These are phyloP conservation scores for Neonectria hederae DNA, from an alignment of 2,329 filamentous ascomycete genomes.

Conservation along the genomic window DNA sequence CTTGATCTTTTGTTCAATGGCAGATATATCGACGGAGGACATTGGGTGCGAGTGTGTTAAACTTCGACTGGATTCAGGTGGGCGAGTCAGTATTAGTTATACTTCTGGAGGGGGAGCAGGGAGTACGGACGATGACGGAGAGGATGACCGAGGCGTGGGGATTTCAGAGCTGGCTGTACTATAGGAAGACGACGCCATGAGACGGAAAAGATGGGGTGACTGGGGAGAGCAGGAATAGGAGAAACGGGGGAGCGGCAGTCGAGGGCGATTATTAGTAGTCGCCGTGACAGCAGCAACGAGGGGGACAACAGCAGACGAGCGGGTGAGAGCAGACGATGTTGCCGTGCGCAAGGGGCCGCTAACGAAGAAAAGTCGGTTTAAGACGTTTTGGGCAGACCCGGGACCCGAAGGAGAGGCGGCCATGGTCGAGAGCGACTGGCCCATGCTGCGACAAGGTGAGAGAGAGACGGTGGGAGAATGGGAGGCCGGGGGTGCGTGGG, in stretches of 20 bases:
- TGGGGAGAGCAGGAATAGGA: slow-evolving; percentile 38
- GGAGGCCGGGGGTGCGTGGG: slow-evolving; percentile 31
- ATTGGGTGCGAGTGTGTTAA: slow-evolving; percentile 65
- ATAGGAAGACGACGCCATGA: slow-evolving; percentile 50
- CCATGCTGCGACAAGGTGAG: slow-evolving; percentile 32
- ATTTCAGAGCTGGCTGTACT: slow-evolving; percentile 61
- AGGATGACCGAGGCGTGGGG: slow-evolving; percentile 64
- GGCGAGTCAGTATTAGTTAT: slow-evolving; percentile 61
- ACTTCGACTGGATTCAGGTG: slow-evolving; percentile 59
- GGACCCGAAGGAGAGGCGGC: slow-evolving; percentile 41
- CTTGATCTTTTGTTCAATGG: slow-evolving; percentile 69
- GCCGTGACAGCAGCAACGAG: slow-evolving; percentile 35
- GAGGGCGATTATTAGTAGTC: slow-evolving; percentile 45
- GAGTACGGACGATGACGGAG: slow-evolving; percentile 58
- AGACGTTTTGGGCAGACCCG: slow-evolving; percentile 43
- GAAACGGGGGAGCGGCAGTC: slow-evolving; percentile 37
- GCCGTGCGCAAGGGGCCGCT: slow-evolving; percentile 41
- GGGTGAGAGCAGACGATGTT: slow-evolving; percentile 40
- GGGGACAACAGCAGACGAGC: slow-evolving; percentile 29
- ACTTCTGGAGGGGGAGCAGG: slow-evolving; percentile 54
- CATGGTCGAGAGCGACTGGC: slow-evolving; percentile 42
- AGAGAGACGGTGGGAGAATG: slow-evolving; percentile 33
- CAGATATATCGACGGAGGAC: slow-evolving; percentile 64
- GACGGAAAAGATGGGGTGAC: slow-evolving; percentile 39
- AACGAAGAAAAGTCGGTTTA: slow-evolving; percentile 49